Conservation (phyloP, 331 rosid genomes). For the Saraca asoca region DNA sequence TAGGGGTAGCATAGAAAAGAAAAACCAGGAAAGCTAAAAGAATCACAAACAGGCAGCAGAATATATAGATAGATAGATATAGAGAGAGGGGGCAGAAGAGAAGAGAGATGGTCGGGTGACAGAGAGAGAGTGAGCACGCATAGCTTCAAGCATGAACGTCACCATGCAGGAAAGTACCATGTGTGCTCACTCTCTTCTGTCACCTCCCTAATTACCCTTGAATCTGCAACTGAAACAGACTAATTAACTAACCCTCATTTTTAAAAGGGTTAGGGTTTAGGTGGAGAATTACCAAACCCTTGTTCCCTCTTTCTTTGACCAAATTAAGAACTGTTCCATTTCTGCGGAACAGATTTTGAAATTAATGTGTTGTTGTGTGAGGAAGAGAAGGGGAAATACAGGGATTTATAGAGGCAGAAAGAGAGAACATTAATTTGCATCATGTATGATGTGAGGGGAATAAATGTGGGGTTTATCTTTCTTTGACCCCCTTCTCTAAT, state of each 20-base stretch:
- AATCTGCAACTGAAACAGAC: slow-evolving; percentile 19
- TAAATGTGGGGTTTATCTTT: slow-evolving; percentile 61
- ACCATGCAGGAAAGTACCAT: slow-evolving; percentile 76
- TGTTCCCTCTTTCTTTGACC: neutral
- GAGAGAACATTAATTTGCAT: slow-evolving; percentile 36
- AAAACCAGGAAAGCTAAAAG: neutral
- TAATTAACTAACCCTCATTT: slow-evolving; percentile 2
- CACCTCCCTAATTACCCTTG: slow-evolving; percentile 63
- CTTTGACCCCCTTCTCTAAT: slow-evolving; percentile 42
- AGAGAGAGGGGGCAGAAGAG: neutral
- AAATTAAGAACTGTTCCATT: slow-evolving; percentile 33
- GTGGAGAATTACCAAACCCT: neutral
- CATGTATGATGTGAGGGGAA: slow-evolving; percentile 49
- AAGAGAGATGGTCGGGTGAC: slow-evolving; percentile 64
- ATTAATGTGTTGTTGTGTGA: slow-evolving; percentile 42
- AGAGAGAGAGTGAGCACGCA: slow-evolving; percentile 89
- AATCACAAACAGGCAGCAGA: neutral
- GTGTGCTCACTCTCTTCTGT: slow-evolving; percentile 99
- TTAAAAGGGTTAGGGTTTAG: slow-evolving; percentile 16
- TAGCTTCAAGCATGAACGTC: slow-evolving; percentile 67
- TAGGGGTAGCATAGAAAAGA: slow-evolving; percentile 31
- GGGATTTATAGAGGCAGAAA: slow-evolving; percentile 59
- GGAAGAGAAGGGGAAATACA: slow-evolving; percentile 33
- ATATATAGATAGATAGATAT: slow-evolving; percentile 1
- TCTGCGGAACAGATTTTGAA: slow-evolving; percentile 41